A percentile compares a stretch with the other conserved stretches of the same genome.
These are phyloP conservation scores for Psilocybe tampanensis DNA, from an alignment of 768 basidiomycete genomes.

Conservation along the genomic window DNA sequence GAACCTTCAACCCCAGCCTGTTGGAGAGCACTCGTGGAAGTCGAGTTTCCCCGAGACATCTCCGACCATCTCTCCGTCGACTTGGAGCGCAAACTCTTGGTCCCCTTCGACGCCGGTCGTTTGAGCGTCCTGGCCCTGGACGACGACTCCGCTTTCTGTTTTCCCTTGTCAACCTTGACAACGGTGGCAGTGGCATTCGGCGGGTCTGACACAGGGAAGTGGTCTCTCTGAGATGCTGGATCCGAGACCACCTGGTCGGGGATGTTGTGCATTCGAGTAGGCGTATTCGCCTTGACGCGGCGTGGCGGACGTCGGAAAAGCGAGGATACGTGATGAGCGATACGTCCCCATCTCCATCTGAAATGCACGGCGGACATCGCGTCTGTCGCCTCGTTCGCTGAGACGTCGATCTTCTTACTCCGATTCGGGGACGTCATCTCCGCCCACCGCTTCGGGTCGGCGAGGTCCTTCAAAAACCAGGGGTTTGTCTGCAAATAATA, in stretches of 20 bases:
- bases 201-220: not conserved
- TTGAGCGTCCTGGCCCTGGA: constrained; percentile 20
- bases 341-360: constrained; percentile 58
- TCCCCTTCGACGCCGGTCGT: constrained; percentile 14
- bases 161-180: constrained; percentile 27
- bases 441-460: constrained; percentile 73
- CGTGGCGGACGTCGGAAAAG: constrained; percentile 41
- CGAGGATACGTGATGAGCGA: constrained; percentile 48
- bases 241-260: constrained; percentile 10
- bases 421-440: constrained; percentile 35
- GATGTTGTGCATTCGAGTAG: not conserved
- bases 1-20: not conserved
- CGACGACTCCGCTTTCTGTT: constrained; percentile 21
- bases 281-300: not conserved
- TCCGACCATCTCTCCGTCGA: constrained; percentile 34
- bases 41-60: constrained; percentile 4
- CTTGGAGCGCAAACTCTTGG: constrained; percentile 27
- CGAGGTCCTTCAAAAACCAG: constrained; percentile 65
- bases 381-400: constrained; percentile 74
- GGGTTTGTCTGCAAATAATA: constrained; percentile 46
- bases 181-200: not conserved
- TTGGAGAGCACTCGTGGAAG: constrained; percentile 13
- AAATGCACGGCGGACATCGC: constrained; percentile 72
- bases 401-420: constrained; percentile 50
- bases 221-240: constrained; percentile 3